Conservation (phyloP, 192 early-diverging fungal genomes). For the Helicostylum pulchrum region DNA sequence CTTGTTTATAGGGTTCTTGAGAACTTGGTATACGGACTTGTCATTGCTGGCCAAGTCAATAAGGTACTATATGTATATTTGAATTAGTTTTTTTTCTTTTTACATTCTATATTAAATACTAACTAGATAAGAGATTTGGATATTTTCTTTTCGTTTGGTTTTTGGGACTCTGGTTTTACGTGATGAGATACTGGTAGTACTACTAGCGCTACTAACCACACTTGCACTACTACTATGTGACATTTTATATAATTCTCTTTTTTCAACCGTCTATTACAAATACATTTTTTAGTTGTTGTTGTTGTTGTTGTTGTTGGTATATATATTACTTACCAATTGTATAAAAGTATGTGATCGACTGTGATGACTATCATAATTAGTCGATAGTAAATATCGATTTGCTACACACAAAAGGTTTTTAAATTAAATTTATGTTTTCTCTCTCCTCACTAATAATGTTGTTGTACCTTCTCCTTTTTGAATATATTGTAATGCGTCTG, state of each 20-base stretch:
- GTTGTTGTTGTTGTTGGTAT: too few relatives aligned
- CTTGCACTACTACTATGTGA: neutral
- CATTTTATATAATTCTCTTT: neutral
- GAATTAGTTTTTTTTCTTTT: too few relatives aligned
- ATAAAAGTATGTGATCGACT: conserved; percentile 11
- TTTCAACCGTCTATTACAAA: neutral
- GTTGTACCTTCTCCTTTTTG: conserved; percentile 16
- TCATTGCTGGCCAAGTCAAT: conserved; percentile 16
- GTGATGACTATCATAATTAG: conserved; percentile 6
- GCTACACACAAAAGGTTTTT: neutral
- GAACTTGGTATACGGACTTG: conserved; percentile 4
- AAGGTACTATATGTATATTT: neutral
- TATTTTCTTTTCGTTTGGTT: neutral
- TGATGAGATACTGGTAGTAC: neutral
- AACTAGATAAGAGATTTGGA: conserved; percentile 6
- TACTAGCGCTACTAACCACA: neutral
- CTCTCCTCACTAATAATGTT: neutral
- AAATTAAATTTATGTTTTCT: neutral
- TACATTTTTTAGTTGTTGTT: neutral
- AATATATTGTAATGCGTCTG: conserved; percentile 11
- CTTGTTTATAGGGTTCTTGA: conserved; percentile 12
- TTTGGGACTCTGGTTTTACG: conserved; percentile 1
- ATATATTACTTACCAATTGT: conserved; percentile 8
- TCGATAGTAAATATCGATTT: conserved; percentile 11
- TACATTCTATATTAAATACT: neutral